These are phyloP conservation scores for Fusarium coffeatum DNA, from an alignment of 2,329 filamentous ascomycete genomes.

Conservation along the genomic window DNA sequence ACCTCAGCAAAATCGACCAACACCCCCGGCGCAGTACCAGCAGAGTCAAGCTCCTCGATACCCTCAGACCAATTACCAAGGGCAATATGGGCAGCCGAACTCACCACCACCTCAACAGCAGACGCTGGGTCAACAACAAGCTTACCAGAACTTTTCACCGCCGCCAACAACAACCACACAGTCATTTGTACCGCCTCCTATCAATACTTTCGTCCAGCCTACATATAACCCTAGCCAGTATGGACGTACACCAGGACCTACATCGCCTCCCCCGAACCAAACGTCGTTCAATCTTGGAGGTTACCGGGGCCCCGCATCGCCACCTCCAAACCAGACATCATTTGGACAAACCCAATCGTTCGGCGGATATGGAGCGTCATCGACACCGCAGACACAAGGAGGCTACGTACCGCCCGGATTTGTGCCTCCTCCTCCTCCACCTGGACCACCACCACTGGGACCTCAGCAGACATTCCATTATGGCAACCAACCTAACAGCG, in stretches of 20 bases:
- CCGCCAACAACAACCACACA: constrained; percentile 37
- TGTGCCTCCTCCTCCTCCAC: constrained; percentile 72
- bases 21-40: constrained; percentile 31
- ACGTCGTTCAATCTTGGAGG: constrained; percentile 58
- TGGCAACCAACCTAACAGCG: constrained; percentile 48
- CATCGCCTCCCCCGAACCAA: constrained; percentile 74
- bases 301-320: constrained; percentile 60
- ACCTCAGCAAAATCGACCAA: constrained; percentile 53
- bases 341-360: constrained; percentile 57
- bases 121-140: constrained; percentile 54
- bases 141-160: constrained; percentile 56
- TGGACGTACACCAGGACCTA: constrained; percentile 67
- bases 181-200: constrained; percentile 52
- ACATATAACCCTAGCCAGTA: constrained; percentile 70
- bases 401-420: constrained; percentile 67
- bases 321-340: constrained; percentile 68
- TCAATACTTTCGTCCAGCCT: constrained; percentile 61
- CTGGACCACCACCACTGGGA: constrained; percentile 70
- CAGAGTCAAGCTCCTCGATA: constrained; percentile 59
- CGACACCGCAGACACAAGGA: constrained; percentile 55
- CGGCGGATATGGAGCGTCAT: constrained; percentile 54
- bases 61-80: constrained; percentile 64
- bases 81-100: constrained; percentile 68
- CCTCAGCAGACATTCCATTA: constrained; percentile 73
- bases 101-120: constrained; percentile 60